A percentile compares a stretch with the other conserved stretches of the same genome.
Evolutionary conservation across 1,284 basidiomycete genomes (phyloP).

Genomic region (Ustilago vetiveriae): DNA sequence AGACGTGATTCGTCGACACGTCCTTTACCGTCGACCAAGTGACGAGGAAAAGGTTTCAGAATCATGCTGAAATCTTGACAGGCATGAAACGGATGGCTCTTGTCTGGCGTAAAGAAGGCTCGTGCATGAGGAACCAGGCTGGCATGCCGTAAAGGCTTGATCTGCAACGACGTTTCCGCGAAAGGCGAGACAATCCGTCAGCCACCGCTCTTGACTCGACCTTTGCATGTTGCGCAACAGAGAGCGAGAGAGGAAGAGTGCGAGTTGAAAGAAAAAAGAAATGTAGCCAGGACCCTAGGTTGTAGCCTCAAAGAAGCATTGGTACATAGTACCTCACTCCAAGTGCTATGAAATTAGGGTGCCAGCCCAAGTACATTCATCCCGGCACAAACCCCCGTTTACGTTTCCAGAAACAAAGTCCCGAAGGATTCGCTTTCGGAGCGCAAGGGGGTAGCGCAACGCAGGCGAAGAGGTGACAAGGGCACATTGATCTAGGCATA

Average conservation of each 20-base stretch:
- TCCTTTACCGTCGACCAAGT: slow-evolving; percentile 15
- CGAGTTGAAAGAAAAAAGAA: slow-evolving; percentile 2
- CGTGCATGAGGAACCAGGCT: slow-evolving; percentile 1
- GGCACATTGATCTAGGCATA: slow-evolving; percentile 53
- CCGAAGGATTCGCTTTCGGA: too few species aligned
- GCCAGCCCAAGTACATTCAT: slow-evolving; percentile 53
- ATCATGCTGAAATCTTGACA: slow-evolving; percentile 22
- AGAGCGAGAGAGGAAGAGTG: not conserved
- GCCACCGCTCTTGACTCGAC: too few species aligned
- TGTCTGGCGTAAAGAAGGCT: slow-evolving; percentile 11
- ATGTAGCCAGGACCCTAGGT: slow-evolving; percentile 51
- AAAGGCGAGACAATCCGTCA: too few species aligned
- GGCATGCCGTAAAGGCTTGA: slow-evolving; percentile 26
- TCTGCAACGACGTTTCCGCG: slow-evolving; percentile 2
- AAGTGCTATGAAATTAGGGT: slow-evolving; percentile 58
- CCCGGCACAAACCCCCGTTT: slow-evolving; percentile 18
- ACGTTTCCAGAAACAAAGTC: not conserved
- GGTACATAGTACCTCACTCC: slow-evolving; percentile 52
- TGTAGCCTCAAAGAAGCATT: slow-evolving; percentile 53
- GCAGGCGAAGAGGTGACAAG: slow-evolving; percentile 49
- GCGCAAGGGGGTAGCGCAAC: slow-evolving; percentile 18
- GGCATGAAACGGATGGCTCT: not conserved
- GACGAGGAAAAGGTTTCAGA: slow-evolving; percentile 33
- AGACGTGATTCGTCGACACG: slow-evolving; percentile 6
- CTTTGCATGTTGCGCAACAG: too few species aligned